Evolutionary conservation across 768 basidiomycete genomes (phyloP), one percentile per base, ranked within the genome.

Genomic region (Agaricus subrufescens): DNA sequence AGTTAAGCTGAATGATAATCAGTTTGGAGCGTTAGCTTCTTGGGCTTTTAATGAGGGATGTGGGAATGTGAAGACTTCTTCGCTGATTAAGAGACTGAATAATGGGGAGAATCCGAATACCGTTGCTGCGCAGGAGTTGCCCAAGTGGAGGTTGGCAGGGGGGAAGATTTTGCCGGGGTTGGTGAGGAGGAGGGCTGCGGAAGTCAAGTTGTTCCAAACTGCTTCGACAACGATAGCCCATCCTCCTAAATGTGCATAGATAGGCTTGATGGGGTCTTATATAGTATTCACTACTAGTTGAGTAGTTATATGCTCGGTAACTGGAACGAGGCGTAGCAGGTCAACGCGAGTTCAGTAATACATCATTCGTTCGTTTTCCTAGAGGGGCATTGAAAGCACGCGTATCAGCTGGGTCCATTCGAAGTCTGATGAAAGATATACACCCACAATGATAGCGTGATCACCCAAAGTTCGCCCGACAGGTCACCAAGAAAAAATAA

Each of bases 41-140:
- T 69, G 66, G 65, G 61, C 69, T 9, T 73, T 69, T 58, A 73
- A 73, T 47, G 64, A 61, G 11, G 69, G 70, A 7, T 69, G 69
- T 55, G 66, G 58, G 6, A 66, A 62, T 40, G 60, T 62, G 14
- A 57, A 52, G 46, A 58, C 59, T 23, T 73, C 70, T 27, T 64
- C 64, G 2, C 57, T 73, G 54, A 52, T 73, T 12, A 61, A 52
- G 29, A 52, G 71, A 45, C 48, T 73, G 39, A 73, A 73, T 50
- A 57, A 43, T n/a, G 71, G 70, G 9, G 63, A 70, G 57, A 57
- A 56, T 12, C 69, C 69, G 7, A 68, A 73, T 40, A 71, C 67
- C 1, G 69, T 73, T 31, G 71, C 70, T 25, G 62, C 63, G 3
- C 54, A 68, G 58, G 71, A 73, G 52, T 44, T 73, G 23, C 70